Evolutionary conservation across 305 asterid species (phyloP), one percentile per base, ranked within the genome.

Genomic region (Fraxinus ornus): DNA sequence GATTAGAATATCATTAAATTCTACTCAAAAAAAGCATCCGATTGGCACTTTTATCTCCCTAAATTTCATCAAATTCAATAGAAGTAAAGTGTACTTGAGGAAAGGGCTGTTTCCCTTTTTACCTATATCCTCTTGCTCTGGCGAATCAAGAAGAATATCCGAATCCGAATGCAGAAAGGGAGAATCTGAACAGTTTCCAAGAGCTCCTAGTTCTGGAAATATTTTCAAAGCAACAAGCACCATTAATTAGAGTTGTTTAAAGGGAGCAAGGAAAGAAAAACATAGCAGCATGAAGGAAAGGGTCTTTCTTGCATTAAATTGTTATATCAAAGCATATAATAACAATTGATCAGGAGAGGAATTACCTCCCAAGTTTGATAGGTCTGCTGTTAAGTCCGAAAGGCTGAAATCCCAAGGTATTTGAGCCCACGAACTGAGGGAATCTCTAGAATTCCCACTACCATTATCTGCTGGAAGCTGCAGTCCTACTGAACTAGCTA

Each of bases 121-220:
- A 92, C 98, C 95, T 86, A 91, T 85, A 85, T 89, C 94, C 32
- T 89, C 93, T 80, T 85, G 92, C 52, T 89, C 95, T 5, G 94
- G 93, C 80, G 97, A 93, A 84, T 91, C 92, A 13, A 92, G 97
- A 81, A 93, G 89, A 85, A 93, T 88, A 77, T 93, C 98, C 77
- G 98, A 92, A 87, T 91, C 94, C 15, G 95, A 93, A 55, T 89
- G 93, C 86, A 93, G 85, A 86, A 93, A 92, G 0, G 95, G 97
- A 33, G 97, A 92, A 81, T 93, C 90, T 13, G 94, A 91, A 80
- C 90, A 92, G 76, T 91, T 93, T 83, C 93, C 97, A 73, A 93
- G 92, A 73, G 91, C 89, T 81, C 98, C 98, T 85, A 93, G 85
- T 84, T 93, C 98, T 93, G 97, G 84, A 85, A 49, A 75, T 2